phyloP scores from a whole-genome alignment of 768 basidiomycete genomes.

The Boletus rubropictus region DNA sequence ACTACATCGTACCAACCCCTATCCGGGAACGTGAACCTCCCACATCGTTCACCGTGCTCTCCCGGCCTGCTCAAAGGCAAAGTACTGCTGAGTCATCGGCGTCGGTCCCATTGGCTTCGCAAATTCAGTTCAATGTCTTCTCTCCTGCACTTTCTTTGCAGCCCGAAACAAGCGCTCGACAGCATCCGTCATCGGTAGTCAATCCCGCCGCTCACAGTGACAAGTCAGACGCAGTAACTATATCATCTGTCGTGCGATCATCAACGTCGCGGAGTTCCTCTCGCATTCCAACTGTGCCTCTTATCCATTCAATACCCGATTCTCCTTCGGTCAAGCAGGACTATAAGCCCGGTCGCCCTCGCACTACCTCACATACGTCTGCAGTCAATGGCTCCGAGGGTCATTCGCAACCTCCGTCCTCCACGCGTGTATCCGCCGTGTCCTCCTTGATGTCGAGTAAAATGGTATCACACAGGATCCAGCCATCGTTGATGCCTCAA shows the following conservation, averaged over 20 bases:
- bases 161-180: constrained; percentile 12
- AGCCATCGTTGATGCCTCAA: constrained; percentile 28
- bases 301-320: constrained; percentile 29
- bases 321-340: constrained; percentile 29
- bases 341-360: constrained; percentile 11
- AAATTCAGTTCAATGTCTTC: neutral
- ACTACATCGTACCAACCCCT: constrained; percentile 44
- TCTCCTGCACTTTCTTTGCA: constrained; percentile 7
- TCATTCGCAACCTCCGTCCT: constrained; percentile 12
- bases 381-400: constrained; percentile 6
- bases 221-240: constrained; percentile 25
- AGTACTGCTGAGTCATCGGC: constrained; percentile 16
- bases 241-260: constrained; percentile 20
- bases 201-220: constrained; percentile 15
- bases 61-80: constrained; percentile 43
- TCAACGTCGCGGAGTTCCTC: constrained; percentile 21
- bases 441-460: constrained; percentile 8
- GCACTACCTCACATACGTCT: constrained; percentile 7
- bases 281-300: constrained; percentile 27
- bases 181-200: constrained; percentile 5
- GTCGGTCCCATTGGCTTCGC: constrained; percentile 11
- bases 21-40: constrained; percentile 52
- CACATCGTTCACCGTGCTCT: constrained; percentile 58
- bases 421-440: constrained; percentile 5
- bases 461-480: constrained; percentile 26